These are phyloP conservation scores for Thielaviopsis populi DNA, from an alignment of 2,329 filamentous ascomycete genomes.

Conservation along the genomic window DNA sequence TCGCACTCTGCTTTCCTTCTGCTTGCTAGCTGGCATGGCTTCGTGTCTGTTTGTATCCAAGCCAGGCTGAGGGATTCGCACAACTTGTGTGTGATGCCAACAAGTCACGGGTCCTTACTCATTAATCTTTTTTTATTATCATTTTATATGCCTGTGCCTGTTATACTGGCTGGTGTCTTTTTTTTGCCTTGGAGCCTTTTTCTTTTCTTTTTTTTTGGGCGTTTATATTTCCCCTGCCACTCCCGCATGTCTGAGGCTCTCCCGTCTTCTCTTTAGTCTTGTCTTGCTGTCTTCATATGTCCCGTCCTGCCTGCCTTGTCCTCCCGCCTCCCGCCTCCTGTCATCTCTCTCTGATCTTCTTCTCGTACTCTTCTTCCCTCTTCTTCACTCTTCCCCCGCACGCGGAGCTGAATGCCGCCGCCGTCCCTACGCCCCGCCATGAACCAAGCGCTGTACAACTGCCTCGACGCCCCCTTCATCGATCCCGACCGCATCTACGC, in stretches of 20 bases:
- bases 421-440: neutral
- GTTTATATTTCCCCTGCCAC: neutral
- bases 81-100: neutral
- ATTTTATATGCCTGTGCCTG: neutral
- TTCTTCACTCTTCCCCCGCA: neutral
- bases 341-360: no score
- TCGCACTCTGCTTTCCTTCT: neutral
- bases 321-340: neutral
- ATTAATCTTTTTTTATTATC: neutral
- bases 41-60: neutral
- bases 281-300: neutral
- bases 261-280: neutral
- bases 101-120: neutral
- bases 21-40: neutral
- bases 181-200: neutral
- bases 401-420: neutral
- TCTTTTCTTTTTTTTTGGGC: neutral
- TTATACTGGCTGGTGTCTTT: neutral
- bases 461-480: neutral
- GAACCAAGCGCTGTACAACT: neutral
- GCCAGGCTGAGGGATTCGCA: conserved; percentile 1
- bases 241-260: neutral
- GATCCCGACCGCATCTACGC: neutral
- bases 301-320: neutral
- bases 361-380: neutral